Conservation (phyloP, 2,329 filamentous ascomycete species). For the Ilyonectria sp. region DNA sequence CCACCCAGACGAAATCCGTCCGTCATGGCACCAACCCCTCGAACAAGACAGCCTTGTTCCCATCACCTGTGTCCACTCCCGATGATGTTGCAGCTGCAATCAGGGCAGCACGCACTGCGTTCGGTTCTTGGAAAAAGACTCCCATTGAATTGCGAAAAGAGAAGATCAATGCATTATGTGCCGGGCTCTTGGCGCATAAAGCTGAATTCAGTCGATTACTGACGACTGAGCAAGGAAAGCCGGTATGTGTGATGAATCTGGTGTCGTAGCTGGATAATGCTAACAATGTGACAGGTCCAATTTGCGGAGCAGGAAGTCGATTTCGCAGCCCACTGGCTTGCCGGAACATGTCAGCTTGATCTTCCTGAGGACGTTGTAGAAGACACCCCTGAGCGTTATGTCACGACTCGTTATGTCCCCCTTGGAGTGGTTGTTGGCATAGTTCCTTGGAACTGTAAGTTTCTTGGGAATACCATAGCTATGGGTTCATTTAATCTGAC, state of each 20-base stretch:
- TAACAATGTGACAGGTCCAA: not conserved
- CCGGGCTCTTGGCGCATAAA: not conserved
- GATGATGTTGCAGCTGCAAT: not conserved
- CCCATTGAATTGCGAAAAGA: not conserved
- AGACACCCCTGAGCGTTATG: not conserved
- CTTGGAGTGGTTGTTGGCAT: conserved; percentile 18
- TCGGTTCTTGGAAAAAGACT: not conserved
- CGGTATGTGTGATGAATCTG: not conserved
- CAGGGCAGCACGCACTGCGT: not conserved
- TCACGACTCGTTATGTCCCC: conserved; percentile 8
- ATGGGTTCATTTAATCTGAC: not conserved
- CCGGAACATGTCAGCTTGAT: conserved; percentile 12
- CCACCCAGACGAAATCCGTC: not conserved
- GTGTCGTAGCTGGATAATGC: not conserved
- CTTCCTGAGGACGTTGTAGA: conserved; percentile 3
- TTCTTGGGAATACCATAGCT: not conserved
- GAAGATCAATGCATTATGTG: not conserved
- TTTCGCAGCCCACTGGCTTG: not conserved
- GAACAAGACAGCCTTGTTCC: not conserved
- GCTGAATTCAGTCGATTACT: not conserved
- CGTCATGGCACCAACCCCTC: not conserved
- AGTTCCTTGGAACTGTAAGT: conserved; percentile 13
- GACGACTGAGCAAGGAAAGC: conserved; percentile 6
- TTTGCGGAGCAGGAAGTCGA: conserved; percentile 6
- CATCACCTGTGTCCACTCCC: not conserved